phyloP scores from a whole-genome alignment of 176 grass and related monocot species.

The Triticum turgidum region DNA sequence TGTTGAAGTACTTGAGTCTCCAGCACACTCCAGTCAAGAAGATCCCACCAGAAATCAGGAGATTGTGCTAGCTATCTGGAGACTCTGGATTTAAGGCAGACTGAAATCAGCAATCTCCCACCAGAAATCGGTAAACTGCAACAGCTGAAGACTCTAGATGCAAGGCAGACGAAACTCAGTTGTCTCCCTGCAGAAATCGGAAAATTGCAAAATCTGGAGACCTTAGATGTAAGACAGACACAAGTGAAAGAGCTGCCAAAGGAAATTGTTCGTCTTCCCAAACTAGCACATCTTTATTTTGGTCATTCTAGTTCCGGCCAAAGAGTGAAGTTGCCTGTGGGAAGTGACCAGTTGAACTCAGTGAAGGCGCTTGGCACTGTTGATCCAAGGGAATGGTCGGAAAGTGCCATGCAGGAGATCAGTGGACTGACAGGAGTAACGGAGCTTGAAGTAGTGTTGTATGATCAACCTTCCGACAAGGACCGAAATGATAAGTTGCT shows the following conservation, averaged over 20 bases:
- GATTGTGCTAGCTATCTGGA: neutral
- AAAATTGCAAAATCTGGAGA: neutral
- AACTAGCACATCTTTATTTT: neutral
- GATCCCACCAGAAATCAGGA: neutral
- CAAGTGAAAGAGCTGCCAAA: neutral
- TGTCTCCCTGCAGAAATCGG: neutral
- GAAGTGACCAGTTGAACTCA: neutral
- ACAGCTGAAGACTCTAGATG: neutral
- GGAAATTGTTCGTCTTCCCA: neutral
- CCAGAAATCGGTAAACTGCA: neutral
- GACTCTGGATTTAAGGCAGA: neutral
- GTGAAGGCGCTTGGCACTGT: neutral
- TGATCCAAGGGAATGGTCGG: neutral
- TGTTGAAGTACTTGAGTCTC: neutral
- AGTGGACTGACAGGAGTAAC: neutral
- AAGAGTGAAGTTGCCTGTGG: neutral
- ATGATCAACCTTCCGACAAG: neutral
- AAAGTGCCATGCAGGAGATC: neutral
- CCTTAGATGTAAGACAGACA: slow-evolving; percentile 1
- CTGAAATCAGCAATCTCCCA: neutral
- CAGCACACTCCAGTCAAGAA: neutral
- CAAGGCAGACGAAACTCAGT: neutral
- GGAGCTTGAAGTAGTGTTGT: neutral
- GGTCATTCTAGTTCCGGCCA: neutral
- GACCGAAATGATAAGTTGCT: neutral